A percentile compares a stretch with the other conserved stretches of the same genome.
Conservation (phyloP, 257 asterid species). For the Galeopsis tetrahit region DNA sequence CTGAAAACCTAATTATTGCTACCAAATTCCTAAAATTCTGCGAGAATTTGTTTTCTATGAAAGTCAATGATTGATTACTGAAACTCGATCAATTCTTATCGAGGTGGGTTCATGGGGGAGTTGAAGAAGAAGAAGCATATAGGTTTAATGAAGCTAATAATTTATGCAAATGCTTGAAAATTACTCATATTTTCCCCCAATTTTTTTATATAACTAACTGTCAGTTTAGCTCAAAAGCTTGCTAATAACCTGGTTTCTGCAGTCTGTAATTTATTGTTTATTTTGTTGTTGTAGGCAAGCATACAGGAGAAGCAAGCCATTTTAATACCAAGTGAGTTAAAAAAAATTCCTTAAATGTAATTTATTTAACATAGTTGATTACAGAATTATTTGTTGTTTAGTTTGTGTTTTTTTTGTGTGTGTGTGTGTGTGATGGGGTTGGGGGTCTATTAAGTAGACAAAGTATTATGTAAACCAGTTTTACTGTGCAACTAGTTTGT, state of each 20-base stretch:
- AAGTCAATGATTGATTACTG: neutral
- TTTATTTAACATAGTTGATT: conserved; percentile 16
- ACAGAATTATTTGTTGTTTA: neutral
- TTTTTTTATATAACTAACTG: too few relatives aligned
- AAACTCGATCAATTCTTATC: neutral
- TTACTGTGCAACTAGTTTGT: too few relatives aligned
- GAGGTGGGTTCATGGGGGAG: conserved; percentile 2
- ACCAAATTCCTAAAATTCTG: conserved; percentile 14
- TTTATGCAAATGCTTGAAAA: conserved; percentile 22
- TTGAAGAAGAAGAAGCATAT: neutral
- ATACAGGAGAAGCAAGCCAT: conserved; percentile 26
- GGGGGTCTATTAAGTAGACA: neutral
- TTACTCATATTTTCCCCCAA: neutral
- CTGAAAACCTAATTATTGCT: neutral
- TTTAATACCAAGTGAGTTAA: conserved; percentile 39
- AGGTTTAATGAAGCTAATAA: neutral
- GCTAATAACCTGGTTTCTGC: neutral
- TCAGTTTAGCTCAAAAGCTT: too few relatives aligned
- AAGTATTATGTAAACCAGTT: too few relatives aligned
- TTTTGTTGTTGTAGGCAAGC: conserved; percentile 34
- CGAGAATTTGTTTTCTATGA: conserved; percentile 12
- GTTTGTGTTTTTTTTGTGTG: neutral
- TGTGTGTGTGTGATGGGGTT: neutral
- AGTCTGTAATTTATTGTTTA: neutral
- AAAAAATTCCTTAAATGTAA: neutral